These are phyloP conservation scores for Amanita subjunquillea DNA, from an alignment of 768 basidiomycete genomes.

Conservation along the genomic window DNA sequence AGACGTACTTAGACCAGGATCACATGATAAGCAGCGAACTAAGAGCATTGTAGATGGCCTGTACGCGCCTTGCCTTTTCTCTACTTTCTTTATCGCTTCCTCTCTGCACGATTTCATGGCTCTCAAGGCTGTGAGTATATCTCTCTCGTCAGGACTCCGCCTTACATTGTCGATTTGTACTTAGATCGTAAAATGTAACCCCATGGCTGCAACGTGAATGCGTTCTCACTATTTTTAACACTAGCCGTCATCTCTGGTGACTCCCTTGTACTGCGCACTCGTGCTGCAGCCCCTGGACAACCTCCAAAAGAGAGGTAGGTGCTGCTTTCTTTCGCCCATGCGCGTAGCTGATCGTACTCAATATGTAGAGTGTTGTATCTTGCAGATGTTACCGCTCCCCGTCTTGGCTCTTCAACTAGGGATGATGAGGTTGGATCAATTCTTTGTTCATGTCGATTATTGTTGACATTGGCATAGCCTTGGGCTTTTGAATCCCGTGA, in stretches of 20 bases:
- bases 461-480: slow-evolving; percentile 33
- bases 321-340: background rate
- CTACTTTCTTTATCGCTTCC: slow-evolving; percentile 1
- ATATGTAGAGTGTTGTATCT: slow-evolving; percentile 71
- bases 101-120: slow-evolving; percentile 36
- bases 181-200: slow-evolving; percentile 53
- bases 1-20: background rate
- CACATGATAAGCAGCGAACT: background rate
- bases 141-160: background rate
- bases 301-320: slow-evolving; percentile 78
- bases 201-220: background rate
- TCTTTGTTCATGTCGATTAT: background rate
- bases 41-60: background rate
- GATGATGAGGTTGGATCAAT: slow-evolving; percentile 69
- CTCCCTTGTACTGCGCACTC: slow-evolving; percentile 74
- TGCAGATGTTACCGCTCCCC: slow-evolving; percentile 77
- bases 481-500: slow-evolving; percentile 94
- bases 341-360: background rate
- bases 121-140: slow-evolving; percentile 57
- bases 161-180: background rate
- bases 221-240: slow-evolving; percentile 13
- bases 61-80: background rate
- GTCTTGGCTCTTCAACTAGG: slow-evolving; percentile 70
- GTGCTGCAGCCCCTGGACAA: slow-evolving; percentile 72
- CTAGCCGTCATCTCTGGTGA: slow-evolving; percentile 87